These are phyloP conservation scores for Cyberlindnera suaveolens DNA, from an alignment of 805 yeast genomes.

Conservation along the genomic window DNA sequence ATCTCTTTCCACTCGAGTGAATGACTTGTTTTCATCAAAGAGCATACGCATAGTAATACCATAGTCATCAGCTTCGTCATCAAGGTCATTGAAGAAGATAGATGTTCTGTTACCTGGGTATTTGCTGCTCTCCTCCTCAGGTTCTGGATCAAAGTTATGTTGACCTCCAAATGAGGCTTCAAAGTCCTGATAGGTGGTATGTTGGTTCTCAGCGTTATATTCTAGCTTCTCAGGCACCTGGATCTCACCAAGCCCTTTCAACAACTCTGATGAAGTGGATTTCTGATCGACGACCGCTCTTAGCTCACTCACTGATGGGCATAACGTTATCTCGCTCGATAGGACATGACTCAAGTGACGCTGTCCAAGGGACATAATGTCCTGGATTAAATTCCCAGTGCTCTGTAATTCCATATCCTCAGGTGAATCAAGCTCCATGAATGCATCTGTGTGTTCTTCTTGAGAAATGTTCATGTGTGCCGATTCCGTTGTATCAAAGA, in stretches of 20 bases:
- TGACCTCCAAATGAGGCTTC: conserved; percentile 10
- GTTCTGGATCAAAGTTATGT: conserved; percentile 1
- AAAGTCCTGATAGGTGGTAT: conserved; percentile 11
- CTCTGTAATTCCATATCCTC: conserved; percentile 3
- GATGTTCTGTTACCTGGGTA: conserved; percentile 23
- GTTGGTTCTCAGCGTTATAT: conserved; percentile 4
- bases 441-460: conserved; percentile 10
- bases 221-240: conserved; percentile 4
- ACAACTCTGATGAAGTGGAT: conserved; percentile 9
- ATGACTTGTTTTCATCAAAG: conserved; percentile 19
- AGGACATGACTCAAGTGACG: conserved; percentile 5
- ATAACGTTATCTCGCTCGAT: conserved; percentile 5
- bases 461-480: conserved; percentile 7
- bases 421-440: conserved; percentile 19
- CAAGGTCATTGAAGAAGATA: conserved; percentile 21
- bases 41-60: conserved; percentile 18
- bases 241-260: conserved; percentile 8
- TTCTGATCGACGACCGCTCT: conserved; percentile 16
- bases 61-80: conserved; percentile 17
- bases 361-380: conserved; percentile 9
- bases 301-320: conserved; percentile 17
- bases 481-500: conserved; percentile 52
- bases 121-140: conserved; percentile 12
- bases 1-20: conserved; percentile 11
- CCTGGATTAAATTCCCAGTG: conserved; percentile 2